Evolutionary conservation across 1,139 yeast species (phyloP).

Genomic region (Scheffersomyces illinoinensis): DNA sequence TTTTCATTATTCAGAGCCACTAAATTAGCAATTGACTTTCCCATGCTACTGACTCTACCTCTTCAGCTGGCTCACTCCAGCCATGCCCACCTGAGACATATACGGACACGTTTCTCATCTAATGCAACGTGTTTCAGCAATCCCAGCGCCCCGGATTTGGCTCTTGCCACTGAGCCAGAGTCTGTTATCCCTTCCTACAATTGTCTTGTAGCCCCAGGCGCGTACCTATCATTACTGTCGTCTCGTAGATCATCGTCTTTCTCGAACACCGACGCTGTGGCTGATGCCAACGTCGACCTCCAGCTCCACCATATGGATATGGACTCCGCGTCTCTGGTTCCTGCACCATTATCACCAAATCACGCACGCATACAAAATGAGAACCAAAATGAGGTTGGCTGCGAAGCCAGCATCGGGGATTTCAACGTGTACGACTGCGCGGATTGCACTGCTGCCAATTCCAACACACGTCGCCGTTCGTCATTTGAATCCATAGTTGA

Average conservation of each 20-base stretch:
- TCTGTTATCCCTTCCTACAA: background rate
- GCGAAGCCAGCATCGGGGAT: background rate
- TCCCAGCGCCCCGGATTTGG: background rate
- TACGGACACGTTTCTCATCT: background rate
- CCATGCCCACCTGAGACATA: background rate
- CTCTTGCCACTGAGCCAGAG: background rate
- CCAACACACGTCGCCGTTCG: background rate
- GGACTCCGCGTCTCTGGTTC: background rate
- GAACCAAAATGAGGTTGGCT: background rate
- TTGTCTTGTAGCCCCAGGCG: background rate
- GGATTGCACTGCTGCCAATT: background rate
- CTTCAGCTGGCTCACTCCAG: background rate
- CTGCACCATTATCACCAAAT: background rate
- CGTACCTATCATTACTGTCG: background rate
- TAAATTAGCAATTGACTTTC: background rate
- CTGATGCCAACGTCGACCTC: background rate
- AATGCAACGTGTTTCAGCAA: background rate
- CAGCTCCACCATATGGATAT: background rate
- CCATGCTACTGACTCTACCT: background rate
- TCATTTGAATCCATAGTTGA: conserved; percentile 13
- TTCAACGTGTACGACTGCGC: background rate
- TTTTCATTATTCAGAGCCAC: background rate
- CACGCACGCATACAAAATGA: background rate
- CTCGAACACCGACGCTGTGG: background rate
- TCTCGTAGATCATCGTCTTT: background rate